These are phyloP conservation scores for Streptanthus diversifolius DNA, from an alignment of 345 rosid species.

Conservation along the genomic window DNA sequence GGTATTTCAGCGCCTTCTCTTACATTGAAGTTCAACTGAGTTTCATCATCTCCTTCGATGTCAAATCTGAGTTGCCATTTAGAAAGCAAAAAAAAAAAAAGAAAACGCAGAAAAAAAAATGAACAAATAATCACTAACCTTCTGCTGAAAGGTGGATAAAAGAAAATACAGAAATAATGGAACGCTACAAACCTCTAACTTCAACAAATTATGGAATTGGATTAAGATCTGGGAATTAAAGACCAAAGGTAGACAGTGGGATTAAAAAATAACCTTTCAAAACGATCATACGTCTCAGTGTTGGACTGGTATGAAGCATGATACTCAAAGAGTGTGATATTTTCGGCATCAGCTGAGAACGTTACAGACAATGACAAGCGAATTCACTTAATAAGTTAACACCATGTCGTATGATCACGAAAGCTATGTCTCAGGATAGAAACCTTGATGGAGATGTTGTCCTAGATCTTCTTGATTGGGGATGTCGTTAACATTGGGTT, in stretches of 20 bases:
- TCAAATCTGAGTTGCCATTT: constrained; percentile 59
- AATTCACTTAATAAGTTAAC: not conserved
- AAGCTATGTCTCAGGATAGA: constrained; percentile 2
- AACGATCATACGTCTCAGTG: constrained; percentile 47
- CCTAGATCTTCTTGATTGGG: constrained; percentile 41
- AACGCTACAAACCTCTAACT: constrained; percentile 8
- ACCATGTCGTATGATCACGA: constrained; percentile 3
- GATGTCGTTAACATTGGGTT: constrained; percentile 32
- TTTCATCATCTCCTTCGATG: constrained; percentile 62
- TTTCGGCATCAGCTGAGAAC: constrained; percentile 60
- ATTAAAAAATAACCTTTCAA: constrained; percentile 50
- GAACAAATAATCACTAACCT: constrained; percentile 12
- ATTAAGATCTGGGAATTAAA: constrained; percentile 1
- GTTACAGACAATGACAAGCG: constrained; percentile 12
- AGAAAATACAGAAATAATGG: not conserved
- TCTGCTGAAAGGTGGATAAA: constrained; percentile 13
- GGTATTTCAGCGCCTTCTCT: constrained; percentile 51
- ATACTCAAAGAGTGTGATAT: constrained; percentile 64
- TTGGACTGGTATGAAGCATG: constrained; percentile 53
- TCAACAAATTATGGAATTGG: not conserved
- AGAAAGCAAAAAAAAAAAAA: not conserved
- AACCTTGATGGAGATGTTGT: constrained; percentile 72
- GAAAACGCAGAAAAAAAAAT: not conserved
- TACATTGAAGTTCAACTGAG: constrained; percentile 47
- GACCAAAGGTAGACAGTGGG: not conserved